Evolutionary conservation across 441 rosid genomes (phyloP).

Genomic region (Gossypium trilobum): DNA sequence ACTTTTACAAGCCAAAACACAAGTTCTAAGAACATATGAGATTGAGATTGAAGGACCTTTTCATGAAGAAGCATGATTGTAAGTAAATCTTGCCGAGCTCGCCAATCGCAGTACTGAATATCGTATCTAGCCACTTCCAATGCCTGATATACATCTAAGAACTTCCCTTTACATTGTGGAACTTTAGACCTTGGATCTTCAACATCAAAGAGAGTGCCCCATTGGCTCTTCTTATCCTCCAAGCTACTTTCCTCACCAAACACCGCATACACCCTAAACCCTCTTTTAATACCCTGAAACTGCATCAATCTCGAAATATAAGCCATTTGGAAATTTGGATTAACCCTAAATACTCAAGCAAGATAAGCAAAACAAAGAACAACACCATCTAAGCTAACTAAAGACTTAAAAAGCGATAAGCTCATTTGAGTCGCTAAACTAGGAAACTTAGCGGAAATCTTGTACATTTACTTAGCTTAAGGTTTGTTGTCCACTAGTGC

Average conservation of each 20-base stretch:
- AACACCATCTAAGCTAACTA: background rate
- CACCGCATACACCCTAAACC: constrained; percentile 61
- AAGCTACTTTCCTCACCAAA: constrained; percentile 61
- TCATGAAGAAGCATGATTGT: constrained; percentile 85
- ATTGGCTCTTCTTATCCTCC: constrained; percentile 55
- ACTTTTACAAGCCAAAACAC: background rate
- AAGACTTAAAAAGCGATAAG: background rate
- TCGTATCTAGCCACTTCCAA: constrained; percentile 84
- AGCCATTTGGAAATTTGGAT: background rate
- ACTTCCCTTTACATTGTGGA: constrained; percentile 72
- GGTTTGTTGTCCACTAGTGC: background rate
- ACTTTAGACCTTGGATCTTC: constrained; percentile 87
- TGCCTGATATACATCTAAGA: constrained; percentile 80
- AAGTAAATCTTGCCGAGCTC: constrained; percentile 90
- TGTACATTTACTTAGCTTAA: background rate
- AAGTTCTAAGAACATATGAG: background rate
- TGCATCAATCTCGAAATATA: background rate
- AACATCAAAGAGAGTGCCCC: constrained; percentile 72
- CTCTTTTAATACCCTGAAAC: constrained; percentile 50
- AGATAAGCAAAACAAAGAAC: background rate
- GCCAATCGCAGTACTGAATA: constrained; percentile 87
- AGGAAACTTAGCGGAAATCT: background rate
- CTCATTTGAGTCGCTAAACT: background rate
- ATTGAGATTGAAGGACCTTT: constrained; percentile 40
- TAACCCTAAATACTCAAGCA: background rate